A percentile compares a stretch with the other conserved stretches of the same genome.
Evolutionary conservation across 2,329 filamentous ascomycete genomes (phyloP).

Genomic region (Aspergillus hiratsukae): DNA sequence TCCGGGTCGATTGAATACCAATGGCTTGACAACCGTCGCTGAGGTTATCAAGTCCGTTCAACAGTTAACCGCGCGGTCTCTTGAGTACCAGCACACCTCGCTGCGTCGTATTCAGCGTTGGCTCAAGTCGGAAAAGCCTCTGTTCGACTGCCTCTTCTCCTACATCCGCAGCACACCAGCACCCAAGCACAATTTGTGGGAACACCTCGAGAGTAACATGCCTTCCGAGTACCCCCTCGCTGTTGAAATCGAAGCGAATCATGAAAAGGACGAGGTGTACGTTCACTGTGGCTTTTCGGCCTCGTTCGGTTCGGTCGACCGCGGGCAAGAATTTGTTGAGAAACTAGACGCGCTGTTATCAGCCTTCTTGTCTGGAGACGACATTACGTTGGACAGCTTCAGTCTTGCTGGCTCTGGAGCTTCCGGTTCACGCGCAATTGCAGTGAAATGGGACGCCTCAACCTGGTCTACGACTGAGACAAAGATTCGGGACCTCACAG

Average conservation of each 20-base stretch:
- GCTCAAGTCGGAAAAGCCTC: conserved; percentile 26
- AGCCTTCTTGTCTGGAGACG: conserved; percentile 21
- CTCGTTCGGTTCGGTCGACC: conserved; percentile 19
- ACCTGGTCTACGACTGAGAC: conserved; percentile 21
- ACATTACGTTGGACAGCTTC: conserved; percentile 20
- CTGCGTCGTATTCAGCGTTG: conserved; percentile 34
- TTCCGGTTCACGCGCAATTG: neutral
- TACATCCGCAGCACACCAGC: conserved; percentile 20
- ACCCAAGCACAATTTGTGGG: conserved; percentile 21
- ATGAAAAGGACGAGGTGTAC: conserved; percentile 16
- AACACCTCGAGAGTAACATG: conserved; percentile 31
- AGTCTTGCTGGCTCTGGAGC: conserved; percentile 11
- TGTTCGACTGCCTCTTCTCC: conserved; percentile 35
- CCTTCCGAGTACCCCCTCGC: conserved; percentile 33
- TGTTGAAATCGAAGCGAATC: conserved; percentile 30
- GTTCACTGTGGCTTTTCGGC: conserved; percentile 24
- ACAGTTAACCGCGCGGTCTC: conserved; percentile 20
- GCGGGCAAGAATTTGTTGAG: conserved; percentile 26
- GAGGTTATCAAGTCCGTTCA: conserved; percentile 22
- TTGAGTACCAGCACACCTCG: conserved; percentile 35
- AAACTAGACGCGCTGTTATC: conserved; percentile 29
- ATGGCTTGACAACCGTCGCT: conserved; percentile 14
- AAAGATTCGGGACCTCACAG: conserved; percentile 19
- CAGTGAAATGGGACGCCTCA: conserved; percentile 14
- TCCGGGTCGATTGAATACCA: conserved; percentile 29